phyloP scores from a whole-genome alignment of 108 stramenopile genomes.

The Fragilaria crotonensis region DNA sequence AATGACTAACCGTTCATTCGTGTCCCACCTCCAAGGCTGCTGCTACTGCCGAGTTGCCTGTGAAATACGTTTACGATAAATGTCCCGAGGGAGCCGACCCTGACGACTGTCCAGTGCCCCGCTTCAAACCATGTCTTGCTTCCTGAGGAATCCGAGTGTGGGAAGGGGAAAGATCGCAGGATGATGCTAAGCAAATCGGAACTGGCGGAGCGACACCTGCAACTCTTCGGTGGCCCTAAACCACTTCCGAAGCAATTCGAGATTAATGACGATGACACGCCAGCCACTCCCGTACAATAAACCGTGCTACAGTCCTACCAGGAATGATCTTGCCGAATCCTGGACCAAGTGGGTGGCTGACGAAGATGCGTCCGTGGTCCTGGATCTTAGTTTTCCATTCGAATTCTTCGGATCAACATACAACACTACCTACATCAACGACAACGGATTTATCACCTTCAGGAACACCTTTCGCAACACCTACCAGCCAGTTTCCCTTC shows the following conservation, averaged over 20 bases:
- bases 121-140: not conserved
- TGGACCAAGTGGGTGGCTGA: slow-evolving; percentile 13
- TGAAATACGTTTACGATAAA: not conserved
- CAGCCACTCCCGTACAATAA: not conserved
- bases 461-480: not conserved
- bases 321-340: slow-evolving; percentile 1
- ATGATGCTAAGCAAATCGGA: too few species aligned
- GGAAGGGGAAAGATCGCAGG: too few species aligned
- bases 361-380: not conserved
- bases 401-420: not conserved
- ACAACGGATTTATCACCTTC: not conserved
- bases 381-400: not conserved
- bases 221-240: not conserved
- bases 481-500: not conserved
- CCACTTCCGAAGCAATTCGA: not conserved
- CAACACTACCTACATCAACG: not conserved
- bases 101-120: not conserved
- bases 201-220: not conserved
- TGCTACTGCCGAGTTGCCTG: too few species aligned
- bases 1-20: too few species aligned
- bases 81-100: not conserved
- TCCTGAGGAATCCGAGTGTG: too few species aligned
- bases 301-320: not conserved
- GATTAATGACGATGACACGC: not conserved
- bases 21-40: too few species aligned